Base-by-base conservation (phyloP, 495 filamentous ascomycete genomes). In the Aspergillus baeticus region DNA sequence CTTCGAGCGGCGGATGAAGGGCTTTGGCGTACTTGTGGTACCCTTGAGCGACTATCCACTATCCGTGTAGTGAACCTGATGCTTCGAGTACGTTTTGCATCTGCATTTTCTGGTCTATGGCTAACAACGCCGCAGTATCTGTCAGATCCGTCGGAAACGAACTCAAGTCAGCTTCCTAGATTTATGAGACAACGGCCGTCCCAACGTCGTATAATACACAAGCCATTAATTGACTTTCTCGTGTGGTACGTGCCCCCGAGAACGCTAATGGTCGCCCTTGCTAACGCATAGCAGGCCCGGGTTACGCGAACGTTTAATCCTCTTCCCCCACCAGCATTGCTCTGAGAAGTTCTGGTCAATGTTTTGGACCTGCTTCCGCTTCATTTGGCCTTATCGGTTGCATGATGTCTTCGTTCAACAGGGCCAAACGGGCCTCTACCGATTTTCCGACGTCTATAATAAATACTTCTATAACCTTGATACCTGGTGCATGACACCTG, bases 181-280 rank as follows among this genome's bases (percentile, higher is more conserved):
- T 60, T 56, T 22, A 60, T 60, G 58, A 31, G 58, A 26, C 52
- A 52, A 17, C 53, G 53, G 14, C 58, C 58, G 3, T 61, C 53
- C 6, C 58, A 61, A 31, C 37, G 26, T 11, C 53, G 53, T 14
- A 51, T 61, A 10, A 33, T 61, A 14, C 58, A 61, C 29, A 61
- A 61, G 22, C 53, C 58, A 6, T 48, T 61, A 18, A 57, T 61
- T 33, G 52, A 61, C 18, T 53, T 61, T 29, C 33, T 57, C 10
- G 53, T 61, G 14, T 61, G 58, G 58, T 61, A 39, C 42, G 57
- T 47, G 3, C 11, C 21, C 6, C 31, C 36, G 3, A 5, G 15
- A 5, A 31, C 1, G 10, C 1, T 1, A 6, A 5, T 37, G 5
- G 17, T 35, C 17, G 11, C 7, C 5, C 6, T 26, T 15, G n/a